A percentile compares a stretch with the other conserved stretches of the same genome.
phyloP scores from a whole-genome alignment of 768 basidiomycete genomes.

The Boletus huronensis region DNA sequence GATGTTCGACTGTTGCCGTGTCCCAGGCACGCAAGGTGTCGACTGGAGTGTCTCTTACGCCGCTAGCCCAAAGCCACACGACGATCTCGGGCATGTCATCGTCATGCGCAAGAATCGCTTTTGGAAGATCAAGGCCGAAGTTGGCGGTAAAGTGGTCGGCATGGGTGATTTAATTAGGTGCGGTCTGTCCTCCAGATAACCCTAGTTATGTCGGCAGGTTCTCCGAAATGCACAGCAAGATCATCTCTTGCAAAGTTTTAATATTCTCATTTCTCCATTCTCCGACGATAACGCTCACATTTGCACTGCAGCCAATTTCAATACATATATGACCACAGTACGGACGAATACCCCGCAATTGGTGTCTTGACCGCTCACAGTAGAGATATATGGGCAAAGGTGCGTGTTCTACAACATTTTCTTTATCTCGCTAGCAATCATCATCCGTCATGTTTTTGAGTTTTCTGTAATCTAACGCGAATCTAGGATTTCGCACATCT shows the following conservation, averaged over 20 bases:
- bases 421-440: not conserved
- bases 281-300: slow-evolving; percentile 1
- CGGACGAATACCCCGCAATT: slow-evolving; percentile 62
- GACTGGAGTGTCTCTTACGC: slow-evolving; percentile 80
- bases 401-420: slow-evolving; percentile 23
- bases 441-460: not conserved
- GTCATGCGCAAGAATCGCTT: slow-evolving; percentile 81
- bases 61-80: slow-evolving; percentile 32
- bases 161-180: slow-evolving; percentile 65
- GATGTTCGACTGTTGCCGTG: slow-evolving; percentile 90
- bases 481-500: slow-evolving; percentile 63
- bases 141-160: slow-evolving; percentile 55
- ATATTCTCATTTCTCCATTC: not conserved
- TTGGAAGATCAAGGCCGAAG: slow-evolving; percentile 72
- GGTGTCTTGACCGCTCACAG: slow-evolving; percentile 77
- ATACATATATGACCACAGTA: slow-evolving; percentile 64
- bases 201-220: too few relatives aligned
- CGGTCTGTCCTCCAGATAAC: slow-evolving; percentile 8
- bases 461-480: not conserved
- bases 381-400: slow-evolving; percentile 88
- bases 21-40: slow-evolving; percentile 67
- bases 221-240: not conserved
- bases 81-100: slow-evolving; percentile 71
- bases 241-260: not conserved
- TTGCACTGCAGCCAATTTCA: slow-evolving; percentile 58